Percentiles rank a stretch among this genome's conserved stretches.
Conservation (phyloP, 495 filamentous ascomycete species). For the Xylaria cubensis region DNA sequence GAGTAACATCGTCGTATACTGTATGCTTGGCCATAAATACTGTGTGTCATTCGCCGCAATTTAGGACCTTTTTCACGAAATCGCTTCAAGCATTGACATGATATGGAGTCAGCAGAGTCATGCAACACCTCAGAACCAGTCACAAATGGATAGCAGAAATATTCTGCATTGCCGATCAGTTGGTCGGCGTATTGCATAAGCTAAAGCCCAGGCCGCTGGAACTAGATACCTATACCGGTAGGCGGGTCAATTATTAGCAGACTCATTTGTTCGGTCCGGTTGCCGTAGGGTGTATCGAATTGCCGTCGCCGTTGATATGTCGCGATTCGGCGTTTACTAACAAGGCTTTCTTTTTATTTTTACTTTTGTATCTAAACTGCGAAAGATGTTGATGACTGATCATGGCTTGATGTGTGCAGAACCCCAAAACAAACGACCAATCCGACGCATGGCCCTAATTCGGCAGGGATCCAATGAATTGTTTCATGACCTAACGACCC, state of each 20-base stretch:
- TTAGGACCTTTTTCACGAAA: constrained; percentile 7
- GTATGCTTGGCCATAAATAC: neutral
- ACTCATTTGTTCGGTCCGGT: neutral
- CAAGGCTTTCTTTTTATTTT: constrained; percentile 1
- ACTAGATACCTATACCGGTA: neutral
- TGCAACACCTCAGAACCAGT: constrained; percentile 11
- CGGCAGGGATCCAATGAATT: constrained; percentile 8
- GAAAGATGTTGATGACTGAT: constrained; percentile 16
- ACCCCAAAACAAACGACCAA: constrained; percentile 16
- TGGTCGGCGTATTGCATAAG: neutral
- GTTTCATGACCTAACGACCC: constrained; percentile 20
- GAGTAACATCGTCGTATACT: constrained; percentile 5
- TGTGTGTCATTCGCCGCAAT: constrained; percentile 11
- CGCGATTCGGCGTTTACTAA: neutral
- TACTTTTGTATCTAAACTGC: neutral
- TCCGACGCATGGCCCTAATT: neutral
- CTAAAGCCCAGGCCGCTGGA: constrained; percentile 1
- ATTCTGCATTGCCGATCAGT: constrained; percentile 20
- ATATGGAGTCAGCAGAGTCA: constrained; percentile 25
- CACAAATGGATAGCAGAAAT: constrained; percentile 1
- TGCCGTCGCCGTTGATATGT: neutral
- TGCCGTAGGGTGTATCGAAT: neutral
- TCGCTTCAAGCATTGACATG: neutral
- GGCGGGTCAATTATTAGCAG: neutral
- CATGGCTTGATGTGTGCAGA: neutral